A percentile compares a stretch with the other conserved stretches of the same genome.
Conservation (phyloP, 1,284 basidiomycete species). For the Puccinia polysora region DNA sequence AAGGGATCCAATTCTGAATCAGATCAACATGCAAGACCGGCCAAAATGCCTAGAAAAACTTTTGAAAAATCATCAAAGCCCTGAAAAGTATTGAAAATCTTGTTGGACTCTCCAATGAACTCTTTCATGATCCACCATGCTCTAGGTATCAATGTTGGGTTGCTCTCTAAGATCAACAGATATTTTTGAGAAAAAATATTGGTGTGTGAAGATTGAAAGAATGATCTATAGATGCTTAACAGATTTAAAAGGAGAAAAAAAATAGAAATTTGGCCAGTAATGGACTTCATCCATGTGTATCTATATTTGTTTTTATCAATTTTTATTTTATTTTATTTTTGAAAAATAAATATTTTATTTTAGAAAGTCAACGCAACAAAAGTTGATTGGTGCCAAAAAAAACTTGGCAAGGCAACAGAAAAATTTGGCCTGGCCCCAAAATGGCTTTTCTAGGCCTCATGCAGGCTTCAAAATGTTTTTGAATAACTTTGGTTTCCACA, state of each 20-base stretch:
- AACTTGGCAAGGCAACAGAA: too few species aligned
- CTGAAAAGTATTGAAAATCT: constrained; percentile 6
- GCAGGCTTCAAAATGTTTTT: too few species aligned
- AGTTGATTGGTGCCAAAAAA: too few species aligned
- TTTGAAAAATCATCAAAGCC: constrained; percentile 29
- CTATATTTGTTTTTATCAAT: too few species aligned
- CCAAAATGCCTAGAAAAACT: neutral
- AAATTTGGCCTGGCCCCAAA: too few species aligned
- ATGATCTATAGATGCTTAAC: neutral
- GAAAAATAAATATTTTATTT: too few species aligned
- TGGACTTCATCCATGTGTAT: too few species aligned
- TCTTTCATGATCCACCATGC: constrained; percentile 41
- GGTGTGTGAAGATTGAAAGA: neutral
- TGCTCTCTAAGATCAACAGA: constrained; percentile 23
- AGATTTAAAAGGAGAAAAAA: neutral
- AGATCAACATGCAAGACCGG: neutral
- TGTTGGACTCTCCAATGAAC: neutral
- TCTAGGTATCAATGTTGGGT: constrained; percentile 39
- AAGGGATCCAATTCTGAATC: neutral
- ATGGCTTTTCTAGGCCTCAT: too few species aligned
- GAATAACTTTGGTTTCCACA: too few species aligned
- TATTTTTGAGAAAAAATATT: neutral
- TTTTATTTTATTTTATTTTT: too few species aligned
- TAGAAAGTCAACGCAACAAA: too few species aligned
- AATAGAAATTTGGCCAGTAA: too few species aligned